phyloP scores from a whole-genome alignment of 768 basidiomycete genomes.

The Termitomyces sp. region DNA sequence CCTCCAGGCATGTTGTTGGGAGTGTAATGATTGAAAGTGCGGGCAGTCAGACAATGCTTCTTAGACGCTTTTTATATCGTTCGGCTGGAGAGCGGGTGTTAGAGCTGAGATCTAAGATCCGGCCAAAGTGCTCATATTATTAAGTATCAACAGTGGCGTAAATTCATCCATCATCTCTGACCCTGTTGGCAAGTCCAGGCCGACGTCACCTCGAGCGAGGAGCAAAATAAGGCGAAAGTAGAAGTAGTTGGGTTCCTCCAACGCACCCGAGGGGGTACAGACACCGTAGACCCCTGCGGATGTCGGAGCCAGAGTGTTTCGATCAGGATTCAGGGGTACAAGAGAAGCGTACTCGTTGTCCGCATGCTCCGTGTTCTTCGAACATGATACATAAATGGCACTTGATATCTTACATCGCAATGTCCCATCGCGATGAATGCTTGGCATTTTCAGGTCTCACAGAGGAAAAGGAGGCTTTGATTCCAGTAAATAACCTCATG shows the following conservation, averaged over 20 bases:
- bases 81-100: background rate
- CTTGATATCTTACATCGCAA: background rate
- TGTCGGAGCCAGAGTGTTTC: background rate
- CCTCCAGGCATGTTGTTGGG: constrained; percentile 26
- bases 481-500: background rate
- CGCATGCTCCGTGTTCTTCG: background rate
- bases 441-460: background rate
- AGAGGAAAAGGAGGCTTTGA: background rate
- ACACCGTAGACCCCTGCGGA: background rate
- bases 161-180: background rate
- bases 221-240: background rate
- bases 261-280: background rate
- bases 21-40: background rate
- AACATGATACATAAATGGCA: background rate
- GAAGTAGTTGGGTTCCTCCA: background rate
- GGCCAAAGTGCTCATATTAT: background rate
- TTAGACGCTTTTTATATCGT: constrained; percentile 5
- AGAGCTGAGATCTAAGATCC: background rate
- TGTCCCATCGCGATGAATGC: background rate
- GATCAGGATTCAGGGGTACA: background rate
- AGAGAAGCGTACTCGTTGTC: background rate
- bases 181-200: background rate
- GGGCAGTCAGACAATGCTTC: background rate
- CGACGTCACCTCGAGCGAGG: background rate
- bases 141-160: background rate